These are phyloP conservation scores for Allomyces javanicus DNA, from an alignment of 192 early-diverging fungal genomes.

Conservation along the genomic window DNA sequence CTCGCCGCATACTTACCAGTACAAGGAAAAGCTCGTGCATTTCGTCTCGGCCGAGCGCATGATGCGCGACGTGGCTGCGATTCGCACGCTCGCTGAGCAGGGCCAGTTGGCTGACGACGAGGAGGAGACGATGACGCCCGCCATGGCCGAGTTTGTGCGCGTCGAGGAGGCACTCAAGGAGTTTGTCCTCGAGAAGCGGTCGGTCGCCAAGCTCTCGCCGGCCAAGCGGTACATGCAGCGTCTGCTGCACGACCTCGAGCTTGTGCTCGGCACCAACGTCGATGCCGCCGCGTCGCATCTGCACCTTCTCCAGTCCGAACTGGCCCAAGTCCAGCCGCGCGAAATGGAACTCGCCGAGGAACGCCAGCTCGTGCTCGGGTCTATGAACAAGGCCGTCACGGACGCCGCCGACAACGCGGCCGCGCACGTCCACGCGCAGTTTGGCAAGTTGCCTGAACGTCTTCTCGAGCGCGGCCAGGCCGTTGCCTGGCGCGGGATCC, in stretches of 20 bases:
- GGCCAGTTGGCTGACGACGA: constrained; percentile 11
- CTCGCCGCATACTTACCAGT: constrained; percentile 76
- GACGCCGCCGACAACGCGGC: constrained; percentile 23
- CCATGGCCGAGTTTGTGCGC: constrained; percentile 39
- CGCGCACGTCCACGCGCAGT: constrained; percentile 6
- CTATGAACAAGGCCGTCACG: constrained; percentile 9
- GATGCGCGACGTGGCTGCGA: not conserved
- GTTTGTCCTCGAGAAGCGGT: constrained; percentile 89
- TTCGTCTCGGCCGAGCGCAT: constrained; percentile 58
- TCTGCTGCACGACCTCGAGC: constrained; percentile 57
- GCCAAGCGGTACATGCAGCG: constrained; percentile 79
- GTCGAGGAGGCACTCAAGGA: constrained; percentile 72
- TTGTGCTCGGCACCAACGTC: constrained; percentile 51
- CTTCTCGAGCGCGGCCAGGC: constrained; percentile 39
- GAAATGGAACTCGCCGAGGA: constrained; percentile 22
- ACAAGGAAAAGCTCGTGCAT: constrained; percentile 82
- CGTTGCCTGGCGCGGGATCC: constrained; percentile 58
- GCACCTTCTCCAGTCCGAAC: constrained; percentile 34
- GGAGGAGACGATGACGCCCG: constrained; percentile 2
- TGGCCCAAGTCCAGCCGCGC: constrained; percentile 44
- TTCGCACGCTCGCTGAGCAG: constrained; percentile 6
- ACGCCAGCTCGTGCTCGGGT: constrained; percentile 3
- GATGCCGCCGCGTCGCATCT: constrained; percentile 33
- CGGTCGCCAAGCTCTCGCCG: constrained; percentile 81
- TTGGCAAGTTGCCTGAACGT: constrained; percentile 17